Evolutionary conservation across 305 asterid genomes (phyloP).

Genomic region (Nicotiana rustica): DNA sequence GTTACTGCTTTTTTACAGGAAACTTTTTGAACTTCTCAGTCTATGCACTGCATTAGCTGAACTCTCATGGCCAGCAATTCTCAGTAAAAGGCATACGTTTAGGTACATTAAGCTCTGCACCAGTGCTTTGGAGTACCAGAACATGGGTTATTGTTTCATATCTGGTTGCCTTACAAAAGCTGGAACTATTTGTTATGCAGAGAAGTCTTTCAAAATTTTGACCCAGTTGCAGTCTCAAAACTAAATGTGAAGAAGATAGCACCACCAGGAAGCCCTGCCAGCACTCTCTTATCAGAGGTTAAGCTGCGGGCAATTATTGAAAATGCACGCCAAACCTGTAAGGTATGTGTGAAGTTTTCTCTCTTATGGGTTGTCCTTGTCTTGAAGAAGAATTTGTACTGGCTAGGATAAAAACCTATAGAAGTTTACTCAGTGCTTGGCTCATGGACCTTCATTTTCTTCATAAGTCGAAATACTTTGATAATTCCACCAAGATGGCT

Average conservation of each 20-base stretch:
- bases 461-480: neutral
- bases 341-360: conserved; percentile 49
- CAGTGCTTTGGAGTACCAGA: conserved; percentile 38
- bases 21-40: conserved; percentile 84
- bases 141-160: conserved; percentile 38
- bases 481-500: conserved; percentile 20
- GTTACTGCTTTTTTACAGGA: conserved; percentile 57
- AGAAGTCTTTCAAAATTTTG: conserved; percentile 79
- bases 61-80: conserved; percentile 82
- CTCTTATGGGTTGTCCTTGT: conserved; percentile 24
- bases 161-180: conserved; percentile 33
- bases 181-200: conserved; percentile 57
- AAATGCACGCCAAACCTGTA: conserved; percentile 84
- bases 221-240: conserved; percentile 80
- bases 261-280: conserved; percentile 71
- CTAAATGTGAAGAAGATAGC: conserved; percentile 82
- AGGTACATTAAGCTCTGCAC: conserved; percentile 53
- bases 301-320: conserved; percentile 81
- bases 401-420: neutral
- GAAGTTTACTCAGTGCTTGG: neutral
- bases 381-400: neutral
- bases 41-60: conserved; percentile 89
- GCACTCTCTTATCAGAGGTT: conserved; percentile 78
- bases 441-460: neutral
- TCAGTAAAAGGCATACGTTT: conserved; percentile 68